Conservation (phyloP, 2,329 filamentous ascomycete genomes). For the Dothistroma pini region DNA sequence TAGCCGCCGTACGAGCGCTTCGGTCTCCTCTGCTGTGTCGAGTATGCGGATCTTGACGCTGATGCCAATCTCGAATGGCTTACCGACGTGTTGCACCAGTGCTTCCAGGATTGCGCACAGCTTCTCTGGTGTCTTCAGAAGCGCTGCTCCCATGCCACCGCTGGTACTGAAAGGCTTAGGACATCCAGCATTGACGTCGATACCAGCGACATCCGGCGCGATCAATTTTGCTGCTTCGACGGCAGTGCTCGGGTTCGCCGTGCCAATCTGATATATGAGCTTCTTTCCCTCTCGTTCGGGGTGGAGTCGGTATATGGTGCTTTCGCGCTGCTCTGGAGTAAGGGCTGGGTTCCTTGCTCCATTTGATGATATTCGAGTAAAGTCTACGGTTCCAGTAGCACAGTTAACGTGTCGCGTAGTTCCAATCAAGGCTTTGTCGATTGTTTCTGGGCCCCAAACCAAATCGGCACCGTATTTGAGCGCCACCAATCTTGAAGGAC, state of each 20-base stretch:
- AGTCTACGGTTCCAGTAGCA: constrained; percentile 76
- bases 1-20: constrained; percentile 70
- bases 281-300: constrained; percentile 69
- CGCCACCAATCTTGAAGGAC: constrained; percentile 82
- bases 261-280: constrained; percentile 90
- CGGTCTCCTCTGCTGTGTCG: constrained; percentile 70
- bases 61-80: constrained; percentile 81
- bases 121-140: constrained; percentile 79
- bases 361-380: constrained; percentile 71
- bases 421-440: constrained; percentile 89
- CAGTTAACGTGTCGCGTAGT: constrained; percentile 74
- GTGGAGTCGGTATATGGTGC: constrained; percentile 79
- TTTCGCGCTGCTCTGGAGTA: constrained; percentile 52
- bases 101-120: constrained; percentile 79
- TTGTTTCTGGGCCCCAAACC: constrained; percentile 96
- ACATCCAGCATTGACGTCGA: constrained; percentile 97
- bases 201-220: constrained; percentile 82
- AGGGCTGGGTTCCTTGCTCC: constrained; percentile 56
- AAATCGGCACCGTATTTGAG: constrained; percentile 95
- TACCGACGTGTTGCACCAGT: constrained; percentile 72
- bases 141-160: constrained; percentile 92
- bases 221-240: constrained; percentile 81
- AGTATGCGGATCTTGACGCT: constrained; percentile 95
- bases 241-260: constrained; percentile 74
- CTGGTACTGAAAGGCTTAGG: constrained; percentile 93